These are phyloP conservation scores for Pseudopediastrum boryanum DNA, from an alignment of 139 green algal genomes.

Conservation along the genomic window DNA sequence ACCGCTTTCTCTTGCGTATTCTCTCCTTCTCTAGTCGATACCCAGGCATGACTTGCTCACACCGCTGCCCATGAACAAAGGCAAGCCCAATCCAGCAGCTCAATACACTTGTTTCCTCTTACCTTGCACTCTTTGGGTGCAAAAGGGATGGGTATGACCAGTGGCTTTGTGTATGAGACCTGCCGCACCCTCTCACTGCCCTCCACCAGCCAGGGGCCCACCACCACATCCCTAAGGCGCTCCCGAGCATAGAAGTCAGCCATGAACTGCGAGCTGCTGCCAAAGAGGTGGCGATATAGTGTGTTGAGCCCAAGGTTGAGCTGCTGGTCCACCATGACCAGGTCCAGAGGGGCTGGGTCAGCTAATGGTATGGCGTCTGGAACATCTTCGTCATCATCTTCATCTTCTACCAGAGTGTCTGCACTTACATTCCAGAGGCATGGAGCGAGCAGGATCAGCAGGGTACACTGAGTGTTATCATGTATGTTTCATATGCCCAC, in stretches of 20 bases:
- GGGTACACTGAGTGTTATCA: background rate
- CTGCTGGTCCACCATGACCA: conserved; percentile 17
- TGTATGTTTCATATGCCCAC: background rate
- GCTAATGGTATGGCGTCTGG: conserved; percentile 12
- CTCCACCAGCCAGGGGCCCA: conserved; percentile 6
- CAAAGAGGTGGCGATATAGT: conserved; percentile 13
- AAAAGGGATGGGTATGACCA: conserved; percentile 33
- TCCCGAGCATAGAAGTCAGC: background rate
- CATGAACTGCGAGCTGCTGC: conserved; percentile 27
- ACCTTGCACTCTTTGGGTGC: conserved; percentile 36
- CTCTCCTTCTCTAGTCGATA: too few species aligned
- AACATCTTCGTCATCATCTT: conserved; percentile 2
- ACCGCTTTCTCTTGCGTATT: too few species aligned
- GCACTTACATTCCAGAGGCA: too few species aligned
- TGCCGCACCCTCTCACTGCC: background rate
- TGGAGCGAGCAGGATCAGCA: background rate
- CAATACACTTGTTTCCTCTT: too few species aligned
- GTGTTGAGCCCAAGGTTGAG: conserved; percentile 7
- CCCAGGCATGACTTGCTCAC: too few species aligned
- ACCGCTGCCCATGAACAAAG: too few species aligned
- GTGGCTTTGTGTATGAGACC: conserved; percentile 31
- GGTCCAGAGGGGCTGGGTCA: conserved; percentile 10
- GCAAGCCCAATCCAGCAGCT: too few species aligned
- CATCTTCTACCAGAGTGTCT: conserved; percentile 16
- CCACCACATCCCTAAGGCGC: conserved; percentile 2